Conservation (phyloP, 805 yeast species). For the Metschnikowia similis region DNA sequence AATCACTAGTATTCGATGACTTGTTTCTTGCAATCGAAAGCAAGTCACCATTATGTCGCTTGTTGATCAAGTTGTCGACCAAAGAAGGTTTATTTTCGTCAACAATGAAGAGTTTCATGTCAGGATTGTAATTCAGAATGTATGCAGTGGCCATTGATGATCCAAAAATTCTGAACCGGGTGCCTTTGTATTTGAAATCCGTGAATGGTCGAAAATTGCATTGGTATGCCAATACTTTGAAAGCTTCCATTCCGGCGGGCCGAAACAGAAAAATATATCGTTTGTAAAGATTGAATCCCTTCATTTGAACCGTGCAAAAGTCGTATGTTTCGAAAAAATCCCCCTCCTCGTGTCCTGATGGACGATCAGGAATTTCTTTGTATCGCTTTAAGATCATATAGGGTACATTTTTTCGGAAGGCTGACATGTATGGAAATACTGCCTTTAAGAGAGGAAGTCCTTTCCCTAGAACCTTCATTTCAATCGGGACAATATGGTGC, state of each 20-base stretch:
- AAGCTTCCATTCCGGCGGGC: conserved; percentile 15
- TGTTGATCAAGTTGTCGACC: conserved; percentile 32
- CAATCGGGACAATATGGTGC: conserved; percentile 30
- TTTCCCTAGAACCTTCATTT: conserved; percentile 26
- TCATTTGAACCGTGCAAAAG: conserved; percentile 31
- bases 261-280: conserved; percentile 29
- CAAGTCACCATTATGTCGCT: conserved; percentile 8
- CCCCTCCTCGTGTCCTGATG: conserved; percentile 18
- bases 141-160: conserved; percentile 30
- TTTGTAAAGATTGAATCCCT: conserved; percentile 23
- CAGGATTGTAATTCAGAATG: conserved; percentile 28
- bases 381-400: conserved; percentile 29
- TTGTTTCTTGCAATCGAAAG: conserved; percentile 1
- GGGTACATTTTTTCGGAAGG: conserved; percentile 33
- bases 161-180: conserved; percentile 38
- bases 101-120: conserved; percentile 29
- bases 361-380: conserved; percentile 27
- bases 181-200: conserved; percentile 34
- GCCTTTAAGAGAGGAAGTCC: conserved; percentile 38
- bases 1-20: neutral
- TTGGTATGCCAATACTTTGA: conserved; percentile 31
- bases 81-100: conserved; percentile 34
- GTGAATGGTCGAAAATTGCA: conserved; percentile 35
- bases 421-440: conserved; percentile 33
- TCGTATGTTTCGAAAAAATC: conserved; percentile 29